Conservation (phyloP, 768 basidiomycete genomes). For the Thelephora ganbajun region DNA sequence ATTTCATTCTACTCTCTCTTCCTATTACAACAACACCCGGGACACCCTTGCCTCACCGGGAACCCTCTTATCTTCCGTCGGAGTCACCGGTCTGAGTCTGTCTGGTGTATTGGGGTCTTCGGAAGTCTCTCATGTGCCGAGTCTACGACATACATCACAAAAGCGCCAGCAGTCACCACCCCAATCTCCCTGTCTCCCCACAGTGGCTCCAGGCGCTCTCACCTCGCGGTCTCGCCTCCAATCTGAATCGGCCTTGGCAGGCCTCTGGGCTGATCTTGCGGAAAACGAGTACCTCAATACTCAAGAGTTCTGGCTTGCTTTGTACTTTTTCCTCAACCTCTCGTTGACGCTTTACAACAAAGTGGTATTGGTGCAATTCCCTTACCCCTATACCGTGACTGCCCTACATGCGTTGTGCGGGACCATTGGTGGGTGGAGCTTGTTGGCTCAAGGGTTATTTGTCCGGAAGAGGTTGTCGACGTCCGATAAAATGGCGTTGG, state of each 20-base stretch:
- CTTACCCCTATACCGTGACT: conserved; percentile 92
- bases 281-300: conserved; percentile 8
- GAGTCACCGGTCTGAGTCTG: not conserved
- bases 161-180: not conserved
- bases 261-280: not conserved
- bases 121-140: not conserved
- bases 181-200: not conserved
- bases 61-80: not conserved
- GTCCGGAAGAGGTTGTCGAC: conserved; percentile 37
- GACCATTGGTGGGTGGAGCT: conserved; percentile 59
- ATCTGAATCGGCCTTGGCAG: not conserved
- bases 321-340: conserved; percentile 89
- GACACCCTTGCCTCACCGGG: too few relatives aligned
- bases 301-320: conserved; percentile 44
- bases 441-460: conserved; percentile 45
- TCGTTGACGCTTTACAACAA: conserved; percentile 94
- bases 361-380: conserved; percentile 78
- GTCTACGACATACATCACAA: not conserved
- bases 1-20: too few relatives aligned
- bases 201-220: not conserved
- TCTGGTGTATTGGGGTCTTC: not conserved
- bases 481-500: conserved; percentile 44
- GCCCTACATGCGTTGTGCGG: conserved; percentile 85
- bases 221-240: not conserved
- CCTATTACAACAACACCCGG: too few relatives aligned